Percentiles rank a stretch among this genome's conserved stretches.
phyloP scores from a whole-genome alignment of 2,329 filamentous ascomycete species.

The Exophiala sideris region DNA sequence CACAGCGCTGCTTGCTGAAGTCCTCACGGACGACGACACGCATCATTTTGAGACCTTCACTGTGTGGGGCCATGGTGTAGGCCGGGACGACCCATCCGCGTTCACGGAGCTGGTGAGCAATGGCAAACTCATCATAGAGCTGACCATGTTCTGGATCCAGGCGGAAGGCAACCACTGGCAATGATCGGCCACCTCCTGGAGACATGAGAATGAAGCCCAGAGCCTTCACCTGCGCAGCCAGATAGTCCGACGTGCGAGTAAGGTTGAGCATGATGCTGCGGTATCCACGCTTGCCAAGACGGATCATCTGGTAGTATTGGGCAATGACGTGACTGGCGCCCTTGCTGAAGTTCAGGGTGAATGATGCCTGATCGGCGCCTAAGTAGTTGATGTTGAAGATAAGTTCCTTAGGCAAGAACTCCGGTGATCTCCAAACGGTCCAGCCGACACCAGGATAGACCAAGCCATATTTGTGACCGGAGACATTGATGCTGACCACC shows the following conservation, averaged over 20 bases:
- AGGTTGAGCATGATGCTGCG: constrained; percentile 91
- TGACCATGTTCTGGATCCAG: constrained; percentile 57
- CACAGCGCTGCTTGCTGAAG: constrained; percentile 78
- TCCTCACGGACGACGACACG: constrained; percentile 88
- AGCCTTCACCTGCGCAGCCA: constrained; percentile 67
- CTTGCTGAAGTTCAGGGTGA: constrained; percentile 97
- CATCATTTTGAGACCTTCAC: constrained; percentile 80
- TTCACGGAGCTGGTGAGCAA: constrained; percentile 81
- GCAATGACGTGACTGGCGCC: constrained; percentile 92
- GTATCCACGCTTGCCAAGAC: constrained; percentile 89
- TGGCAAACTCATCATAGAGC: constrained; percentile 69
- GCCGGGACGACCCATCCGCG: constrained; percentile 92
- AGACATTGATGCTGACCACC: constrained; percentile 91
- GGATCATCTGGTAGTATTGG: constrained; percentile 96
- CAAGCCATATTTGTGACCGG: constrained; percentile 79
- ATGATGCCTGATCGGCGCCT: constrained; percentile 89
- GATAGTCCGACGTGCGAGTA: constrained; percentile 83
- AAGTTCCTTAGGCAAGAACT: constrained; percentile 82
- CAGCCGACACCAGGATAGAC: constrained; percentile 92
- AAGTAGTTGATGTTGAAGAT: constrained; percentile 99
- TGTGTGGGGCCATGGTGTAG: constrained; percentile 94
- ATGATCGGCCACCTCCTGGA: constrained; percentile 68
- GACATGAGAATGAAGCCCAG: constrained; percentile 89
- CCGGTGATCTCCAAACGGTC: constrained; percentile 81
- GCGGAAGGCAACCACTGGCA: constrained; percentile 88